Evolutionary conservation across 495 filamentous ascomycete species (phyloP), one percentile per base, ranked within the genome.

Genomic region (Podospora pseudoanserina): DNA sequence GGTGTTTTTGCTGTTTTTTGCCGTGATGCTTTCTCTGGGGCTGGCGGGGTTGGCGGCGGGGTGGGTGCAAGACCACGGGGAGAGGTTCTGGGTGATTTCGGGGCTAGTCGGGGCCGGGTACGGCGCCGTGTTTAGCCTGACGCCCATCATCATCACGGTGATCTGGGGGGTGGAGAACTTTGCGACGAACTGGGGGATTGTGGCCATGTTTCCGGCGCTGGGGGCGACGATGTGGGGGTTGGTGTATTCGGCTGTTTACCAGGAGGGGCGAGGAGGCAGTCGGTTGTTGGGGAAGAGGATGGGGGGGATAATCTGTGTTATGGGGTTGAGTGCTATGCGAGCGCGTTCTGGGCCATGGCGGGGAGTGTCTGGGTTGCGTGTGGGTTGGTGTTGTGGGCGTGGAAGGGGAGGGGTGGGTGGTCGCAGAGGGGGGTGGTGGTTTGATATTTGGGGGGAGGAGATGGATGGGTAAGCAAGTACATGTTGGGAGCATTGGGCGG

Each of bases 121-220:
- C 74, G 95, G 95, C 59, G 92, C 93, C 28, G 86, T 91, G 54
- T 99, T 99, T 80, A 90, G 88, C 54, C 85, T 99, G 16, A 87
- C 89, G 0, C 95, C 95, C 3, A 97, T 97, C 74, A 90, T 97
- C 68, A 88, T 97, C 71, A 90, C 87, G 64, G 92, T 97, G 27
- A 93, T 98, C 58, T 99, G 95, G 95, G 95, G 95, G 49, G 93
- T 97, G 2, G 92, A 97, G 80, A 99, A 98, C 78, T 98, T 98
- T 77, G 95, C 92, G 67, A 99, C 95, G 2, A 98, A 99, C 72
- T 99, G 94, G 89, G 95, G 95, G 16, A 92, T 97, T 68, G 89
- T 99, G 18, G 92, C 92, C 44, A 91, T 96, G 81, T 90, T 93
- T 61, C 95, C 95, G 9, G 95, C 94, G 1, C 77, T 87, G 2